Evolutionary conservation across 2,329 filamentous ascomycete genomes (phyloP), one percentile per base, ranked within the genome.

Genomic region (Fusarium sp.): DNA sequence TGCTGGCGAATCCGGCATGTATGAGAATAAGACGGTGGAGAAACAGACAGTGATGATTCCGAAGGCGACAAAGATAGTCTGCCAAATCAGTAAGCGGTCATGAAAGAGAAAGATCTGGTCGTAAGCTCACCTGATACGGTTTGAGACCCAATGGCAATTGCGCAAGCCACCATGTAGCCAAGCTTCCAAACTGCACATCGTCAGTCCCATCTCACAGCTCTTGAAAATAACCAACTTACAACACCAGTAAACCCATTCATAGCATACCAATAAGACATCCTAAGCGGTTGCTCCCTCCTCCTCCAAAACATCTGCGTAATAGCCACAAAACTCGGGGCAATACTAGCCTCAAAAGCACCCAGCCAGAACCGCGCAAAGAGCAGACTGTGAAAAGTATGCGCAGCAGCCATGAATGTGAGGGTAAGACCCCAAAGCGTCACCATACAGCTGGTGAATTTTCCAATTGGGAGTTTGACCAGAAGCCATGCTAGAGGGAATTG

Each of bases 1-100:
- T 74, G 90, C 85, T 0, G 90, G 90, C 0, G 88, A 90, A 71
- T 92, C 90, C 0, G 90, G 90, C 83, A 92, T 89, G 55, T 86
- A 85, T 20, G 85, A 45, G 80, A 88, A 83, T 8, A 91, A 85
- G 15, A 86, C 74, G 0, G 82, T 52, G 1, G 79, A 78, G 37
- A 86, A 80, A 26, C 85, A 84, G 20, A 88, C 83, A 0, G 85
- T 84, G 74, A 83, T 70, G 3, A 63, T 56, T 2, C 80, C 80
- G 35, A 79, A 81, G 32, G 79, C 81, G 2, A 81, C 73, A 30
- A 80, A 80, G 23, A 81, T 80, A 0, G 69, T 71, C 69, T 72
- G 5, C 0, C 6, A 8, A 0, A 1, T 72, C 1, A 69, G 32
- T 40, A 26, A 7, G 0, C n/a, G 5, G 1, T 2, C 6, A 7